phyloP scores from a whole-genome alignment of 306 rosid genomes.

The Cucurbita maxima region DNA sequence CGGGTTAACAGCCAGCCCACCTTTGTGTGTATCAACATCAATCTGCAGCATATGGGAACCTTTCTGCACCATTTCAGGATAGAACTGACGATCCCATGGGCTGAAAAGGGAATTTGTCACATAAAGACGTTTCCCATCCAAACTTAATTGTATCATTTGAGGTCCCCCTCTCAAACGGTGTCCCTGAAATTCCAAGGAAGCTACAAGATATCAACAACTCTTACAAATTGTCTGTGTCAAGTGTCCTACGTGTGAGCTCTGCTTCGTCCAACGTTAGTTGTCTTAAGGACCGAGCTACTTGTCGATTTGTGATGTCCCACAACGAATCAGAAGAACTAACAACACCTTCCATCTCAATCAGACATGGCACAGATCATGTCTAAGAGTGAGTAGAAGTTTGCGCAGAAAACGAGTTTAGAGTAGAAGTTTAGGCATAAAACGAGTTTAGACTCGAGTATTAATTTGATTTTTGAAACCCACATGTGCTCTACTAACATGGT shows the following conservation, averaged over 20 bases:
- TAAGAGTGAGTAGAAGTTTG: background rate
- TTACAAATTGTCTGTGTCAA: background rate
- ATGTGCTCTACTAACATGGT: background rate
- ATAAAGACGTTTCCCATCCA: constrained; percentile 81
- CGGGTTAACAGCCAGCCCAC: constrained; percentile 59
- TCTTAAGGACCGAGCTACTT: background rate
- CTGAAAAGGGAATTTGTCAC: constrained; percentile 83
- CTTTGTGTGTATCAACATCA: constrained; percentile 60
- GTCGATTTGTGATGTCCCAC: background rate
- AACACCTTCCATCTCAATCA: background rate
- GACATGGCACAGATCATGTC: background rate
- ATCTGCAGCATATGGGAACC: constrained; percentile 86
- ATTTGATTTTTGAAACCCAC: too few relatives aligned
- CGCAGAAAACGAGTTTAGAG: too few relatives aligned
- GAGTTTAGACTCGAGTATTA: too few relatives aligned
- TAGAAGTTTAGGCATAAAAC: too few relatives aligned
- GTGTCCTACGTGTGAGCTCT: background rate
- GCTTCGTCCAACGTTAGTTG: background rate
- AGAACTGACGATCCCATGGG: constrained; percentile 76
- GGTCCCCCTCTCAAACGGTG: constrained; percentile 72
- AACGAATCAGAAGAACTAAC: background rate
- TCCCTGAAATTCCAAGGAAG: constrained; percentile 28
- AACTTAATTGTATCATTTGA: constrained; percentile 84
- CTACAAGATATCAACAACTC: background rate
- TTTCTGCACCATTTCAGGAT: constrained; percentile 52